phyloP scores from a whole-genome alignment of 495 filamentous ascomycete genomes.

The Xylaria cubensis region DNA sequence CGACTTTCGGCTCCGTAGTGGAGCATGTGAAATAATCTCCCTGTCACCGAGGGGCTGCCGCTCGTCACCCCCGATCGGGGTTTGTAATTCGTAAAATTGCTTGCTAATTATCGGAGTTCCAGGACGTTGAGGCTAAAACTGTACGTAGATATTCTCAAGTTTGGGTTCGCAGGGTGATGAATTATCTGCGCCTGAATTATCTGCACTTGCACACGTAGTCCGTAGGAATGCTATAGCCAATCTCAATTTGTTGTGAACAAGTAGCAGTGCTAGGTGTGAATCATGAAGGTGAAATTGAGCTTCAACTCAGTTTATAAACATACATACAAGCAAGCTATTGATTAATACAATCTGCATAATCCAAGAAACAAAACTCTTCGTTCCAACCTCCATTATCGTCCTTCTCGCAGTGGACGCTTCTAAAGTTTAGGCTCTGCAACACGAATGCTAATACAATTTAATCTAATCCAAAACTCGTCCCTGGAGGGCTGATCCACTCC shows the following conservation, averaged over 20 bases:
- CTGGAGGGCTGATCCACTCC: constrained; percentile 70
- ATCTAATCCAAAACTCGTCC: constrained; percentile 68
- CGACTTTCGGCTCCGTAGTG: neutral
- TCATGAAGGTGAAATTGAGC: neutral
- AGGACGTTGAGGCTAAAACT: neutral
- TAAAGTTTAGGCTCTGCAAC: neutral
- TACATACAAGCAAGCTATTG: constrained; percentile 34
- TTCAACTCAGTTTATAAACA: neutral
- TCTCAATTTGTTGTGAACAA: neutral
- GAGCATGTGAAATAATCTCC: neutral
- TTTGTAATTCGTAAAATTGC: neutral
- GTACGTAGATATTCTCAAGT: neutral
- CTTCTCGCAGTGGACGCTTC: neutral
- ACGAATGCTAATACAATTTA: neutral
- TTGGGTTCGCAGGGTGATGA: neutral
- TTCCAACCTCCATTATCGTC: neutral
- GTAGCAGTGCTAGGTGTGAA: constrained; percentile 11
- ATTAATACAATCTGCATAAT: constrained; percentile 37
- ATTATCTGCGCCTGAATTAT: neutral
- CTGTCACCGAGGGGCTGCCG: neutral
- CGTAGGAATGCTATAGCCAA: neutral
- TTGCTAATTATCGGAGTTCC: neutral
- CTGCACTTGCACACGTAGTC: neutral
- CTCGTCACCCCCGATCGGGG: neutral
- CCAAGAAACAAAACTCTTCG: constrained; percentile 25